Percentiles rank a stretch among this genome's conserved stretches.
Evolutionary conservation across 1,139 yeast genomes (phyloP).

Genomic region (Magnusiomyces tetraspermus): DNA sequence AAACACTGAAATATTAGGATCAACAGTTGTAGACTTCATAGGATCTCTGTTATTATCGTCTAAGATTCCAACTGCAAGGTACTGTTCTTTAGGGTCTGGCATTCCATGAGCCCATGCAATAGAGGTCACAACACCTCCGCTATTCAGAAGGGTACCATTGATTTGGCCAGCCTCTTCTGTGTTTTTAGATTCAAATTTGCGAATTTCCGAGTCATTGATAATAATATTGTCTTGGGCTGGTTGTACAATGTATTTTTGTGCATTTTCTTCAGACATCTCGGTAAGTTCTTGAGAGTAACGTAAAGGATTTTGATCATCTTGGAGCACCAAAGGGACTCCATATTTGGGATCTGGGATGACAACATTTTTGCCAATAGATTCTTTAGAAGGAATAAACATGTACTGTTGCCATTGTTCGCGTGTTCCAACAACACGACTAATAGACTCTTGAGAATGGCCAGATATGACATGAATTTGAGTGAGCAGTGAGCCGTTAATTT

Average conservation of each 20-base stretch:
- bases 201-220: conserved; percentile 3
- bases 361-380: conserved; percentile 15
- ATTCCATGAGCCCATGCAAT: conserved; percentile 28
- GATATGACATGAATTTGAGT: neutral
- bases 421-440: neutral
- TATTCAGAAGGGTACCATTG: conserved; percentile 20
- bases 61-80: conserved; percentile 47
- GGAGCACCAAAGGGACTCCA: neutral
- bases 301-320: neutral
- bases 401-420: conserved; percentile 28
- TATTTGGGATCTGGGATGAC: conserved; percentile 8
- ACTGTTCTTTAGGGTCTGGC: conserved; percentile 29
- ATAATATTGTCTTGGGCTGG: neutral
- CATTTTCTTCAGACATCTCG: neutral
- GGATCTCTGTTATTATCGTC: conserved; percentile 42
- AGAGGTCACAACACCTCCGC: conserved; percentile 23
- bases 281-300: neutral
- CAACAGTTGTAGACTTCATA: conserved; percentile 12
- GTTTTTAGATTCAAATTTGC: conserved; percentile 3
- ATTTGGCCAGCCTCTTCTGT: neutral
- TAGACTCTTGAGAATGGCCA: conserved; percentile 1
- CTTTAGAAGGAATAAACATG: conserved; percentile 25
- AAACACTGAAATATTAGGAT: conserved; percentile 19
- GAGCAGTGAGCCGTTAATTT: neutral
- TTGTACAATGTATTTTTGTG: neutral